Evolutionary conservation across 176 grass and related monocot genomes (phyloP), one percentile per base, ranked within the genome.

Genomic region (Triticum monococcum): DNA sequence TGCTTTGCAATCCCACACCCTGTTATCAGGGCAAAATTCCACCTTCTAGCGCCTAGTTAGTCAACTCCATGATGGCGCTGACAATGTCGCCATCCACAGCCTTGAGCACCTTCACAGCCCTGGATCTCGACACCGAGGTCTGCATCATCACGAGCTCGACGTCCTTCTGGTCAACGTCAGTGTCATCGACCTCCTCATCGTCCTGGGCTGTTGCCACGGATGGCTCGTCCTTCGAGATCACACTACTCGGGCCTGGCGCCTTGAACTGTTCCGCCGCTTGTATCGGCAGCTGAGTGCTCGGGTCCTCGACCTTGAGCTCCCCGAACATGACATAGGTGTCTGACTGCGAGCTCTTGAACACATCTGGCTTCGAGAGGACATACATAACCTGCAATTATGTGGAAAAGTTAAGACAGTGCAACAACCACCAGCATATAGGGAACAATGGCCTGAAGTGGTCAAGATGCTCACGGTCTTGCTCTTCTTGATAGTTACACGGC

Each of bases 401-500:
- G 18, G 2, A 46, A 4, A 36, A 37, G 41, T 52, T 67, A 36
- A 78, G 43, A 31, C 4, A 67, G 16, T 78, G 17, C 54, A 64
- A 75, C 54, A 23, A 62, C n/a, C 30, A 35, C 10, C 17, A 57
- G 18, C 10, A 62, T 78, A 60, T 69, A 64, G 46, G 3, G 33
- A 28, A 85, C 41, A 75, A 40, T 12, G 11, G 4, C 3, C 31
- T 16, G 12, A 61, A 81, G 7, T 40, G 7, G 7, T 57, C 28
- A 38, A 60, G 32, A 33, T 31, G 68, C 70, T 87, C 78, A 81
- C 85, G 24, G 64, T 81, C 78, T 87, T 86, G 85, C 64, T 87
- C 78, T 87, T 87, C 68, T 87, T 81, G 37, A 87, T n/a, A 60
- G 85, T 87, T 7, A 87, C 85, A 75, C 85, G 85, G 25, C 85